A percentile compares a stretch with the other conserved stretches of the same genome.
Evolutionary conservation across 352 stramenopile species (phyloP).

Genomic region (Phytophthora syringae): DNA sequence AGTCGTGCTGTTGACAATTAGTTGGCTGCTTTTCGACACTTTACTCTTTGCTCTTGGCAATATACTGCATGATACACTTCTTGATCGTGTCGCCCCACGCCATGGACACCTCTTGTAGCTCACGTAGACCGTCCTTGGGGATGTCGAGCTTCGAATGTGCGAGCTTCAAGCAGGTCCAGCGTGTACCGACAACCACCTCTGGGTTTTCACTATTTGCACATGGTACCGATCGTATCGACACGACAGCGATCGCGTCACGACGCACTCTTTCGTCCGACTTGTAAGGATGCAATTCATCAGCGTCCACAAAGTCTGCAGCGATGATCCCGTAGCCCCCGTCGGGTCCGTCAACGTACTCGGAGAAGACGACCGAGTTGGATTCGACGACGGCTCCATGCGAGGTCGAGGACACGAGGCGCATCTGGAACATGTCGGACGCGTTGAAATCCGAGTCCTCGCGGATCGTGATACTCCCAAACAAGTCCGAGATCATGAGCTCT

Average conservation of each 20-base stretch:
- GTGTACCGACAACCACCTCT: no score
- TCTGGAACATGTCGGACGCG: conserved; percentile 38
- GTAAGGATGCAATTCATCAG: conserved; percentile 48
- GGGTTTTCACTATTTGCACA: no score
- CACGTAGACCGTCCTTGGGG: background rate
- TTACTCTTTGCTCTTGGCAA: no score
- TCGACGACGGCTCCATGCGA: conserved; percentile 12
- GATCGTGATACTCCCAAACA: conserved; percentile 52
- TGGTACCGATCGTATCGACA: no score
- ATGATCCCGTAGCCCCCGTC: conserved; percentile 17
- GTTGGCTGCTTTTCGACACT: no score
- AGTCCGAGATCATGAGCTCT: conserved; percentile 60
- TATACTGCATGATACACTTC: conserved; percentile 15
- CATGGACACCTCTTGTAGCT: no score
- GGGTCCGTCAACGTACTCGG: conserved; percentile 16
- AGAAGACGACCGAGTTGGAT: conserved; percentile 30
- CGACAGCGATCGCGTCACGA: no score
- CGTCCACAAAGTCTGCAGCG: conserved; percentile 40
- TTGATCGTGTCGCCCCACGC: conserved; percentile 16
- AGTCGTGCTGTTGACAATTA: conserved; percentile 1
- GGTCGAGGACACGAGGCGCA: conserved; percentile 43
- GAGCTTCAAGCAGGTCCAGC: no score
- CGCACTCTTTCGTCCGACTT: no score
- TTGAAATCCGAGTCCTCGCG: conserved; percentile 53
- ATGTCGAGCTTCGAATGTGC: background rate